These are phyloP conservation scores for Penicillium steckii DNA, from an alignment of 495 filamentous ascomycete genomes.

Conservation along the genomic window DNA sequence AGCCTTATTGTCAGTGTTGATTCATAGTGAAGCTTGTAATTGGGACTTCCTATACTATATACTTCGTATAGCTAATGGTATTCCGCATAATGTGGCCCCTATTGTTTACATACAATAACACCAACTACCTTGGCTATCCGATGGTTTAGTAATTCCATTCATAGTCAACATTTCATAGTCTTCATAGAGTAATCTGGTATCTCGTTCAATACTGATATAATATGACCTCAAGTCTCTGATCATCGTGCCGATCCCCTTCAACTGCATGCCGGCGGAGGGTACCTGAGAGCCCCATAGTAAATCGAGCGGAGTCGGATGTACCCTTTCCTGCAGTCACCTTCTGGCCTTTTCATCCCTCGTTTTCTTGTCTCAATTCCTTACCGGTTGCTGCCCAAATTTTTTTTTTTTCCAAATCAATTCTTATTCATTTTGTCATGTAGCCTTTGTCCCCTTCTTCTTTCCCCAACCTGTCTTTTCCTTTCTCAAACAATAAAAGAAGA, in stretches of 20 bases:
- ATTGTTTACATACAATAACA: no score
- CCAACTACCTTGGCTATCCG: no score
- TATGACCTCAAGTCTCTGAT: slow-evolving; percentile 21
- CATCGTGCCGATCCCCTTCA: slow-evolving; percentile 23
- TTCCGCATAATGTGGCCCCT: background rate
- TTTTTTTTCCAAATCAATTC: no score
- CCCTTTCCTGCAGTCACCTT: slow-evolving; percentile 16
- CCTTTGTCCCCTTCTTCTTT: background rate
- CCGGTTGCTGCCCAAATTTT: slow-evolving; percentile 26
- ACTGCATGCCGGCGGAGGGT: slow-evolving; percentile 26
- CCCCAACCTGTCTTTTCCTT: background rate
- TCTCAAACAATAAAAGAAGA: slow-evolving; percentile 2
- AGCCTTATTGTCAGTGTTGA: no score
- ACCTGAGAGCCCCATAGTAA: slow-evolving; percentile 21
- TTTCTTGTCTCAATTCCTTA: slow-evolving; percentile 21
- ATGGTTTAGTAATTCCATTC: no score
- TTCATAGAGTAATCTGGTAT: no score
- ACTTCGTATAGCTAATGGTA: no score
- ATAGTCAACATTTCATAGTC: no score
- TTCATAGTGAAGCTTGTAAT: no score
- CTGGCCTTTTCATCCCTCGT: slow-evolving; percentile 30
- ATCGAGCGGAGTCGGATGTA: slow-evolving; percentile 18
- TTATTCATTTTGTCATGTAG: slow-evolving; percentile 21
- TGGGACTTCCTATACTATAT: no score
- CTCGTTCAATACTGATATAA: background rate